Conservation (phyloP, 257 asterid species). For the Schizonepeta tenuifolia region DNA sequence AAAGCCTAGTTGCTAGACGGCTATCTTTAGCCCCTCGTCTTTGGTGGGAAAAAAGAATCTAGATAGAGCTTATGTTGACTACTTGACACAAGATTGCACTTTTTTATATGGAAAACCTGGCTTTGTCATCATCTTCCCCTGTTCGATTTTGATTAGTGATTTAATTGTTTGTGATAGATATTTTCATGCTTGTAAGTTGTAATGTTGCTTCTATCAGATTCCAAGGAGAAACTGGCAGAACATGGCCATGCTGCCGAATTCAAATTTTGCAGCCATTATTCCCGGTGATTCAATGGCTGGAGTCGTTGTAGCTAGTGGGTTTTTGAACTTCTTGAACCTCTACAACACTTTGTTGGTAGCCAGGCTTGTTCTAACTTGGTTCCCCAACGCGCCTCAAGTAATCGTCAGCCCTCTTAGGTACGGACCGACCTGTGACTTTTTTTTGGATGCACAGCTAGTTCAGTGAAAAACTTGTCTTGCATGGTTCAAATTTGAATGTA, state of each 20-base stretch:
- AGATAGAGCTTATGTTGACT: too few relatives aligned
- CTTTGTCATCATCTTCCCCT: not conserved
- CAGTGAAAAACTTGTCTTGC: not conserved
- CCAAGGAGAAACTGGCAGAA: slow-evolving; percentile 44
- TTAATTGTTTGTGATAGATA: not conserved
- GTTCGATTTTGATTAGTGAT: not conserved
- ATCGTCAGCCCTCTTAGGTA: slow-evolving; percentile 86
- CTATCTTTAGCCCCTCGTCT: too few relatives aligned
- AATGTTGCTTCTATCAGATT: slow-evolving; percentile 40
- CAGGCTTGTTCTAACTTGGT: slow-evolving; percentile 94
- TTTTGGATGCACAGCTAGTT: not conserved
- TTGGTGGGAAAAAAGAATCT: too few relatives aligned
- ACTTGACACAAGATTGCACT: too few relatives aligned
- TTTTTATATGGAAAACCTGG: not conserved
- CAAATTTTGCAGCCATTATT: slow-evolving; percentile 78
- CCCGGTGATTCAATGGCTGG: slow-evolving; percentile 92
- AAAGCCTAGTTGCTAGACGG: too few relatives aligned
- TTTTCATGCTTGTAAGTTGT: not conserved
- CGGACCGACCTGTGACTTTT: not conserved
- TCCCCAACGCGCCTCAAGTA: slow-evolving; percentile 89
- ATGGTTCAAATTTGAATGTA: not conserved
- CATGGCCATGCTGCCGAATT: slow-evolving; percentile 36
- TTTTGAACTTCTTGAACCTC: slow-evolving; percentile 73
- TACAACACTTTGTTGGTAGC: slow-evolving; percentile 76
- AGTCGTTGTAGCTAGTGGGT: slow-evolving; percentile 72